Conservation (phyloP, 2,329 filamentous ascomycete species). For the Cercospora sesami region DNA sequence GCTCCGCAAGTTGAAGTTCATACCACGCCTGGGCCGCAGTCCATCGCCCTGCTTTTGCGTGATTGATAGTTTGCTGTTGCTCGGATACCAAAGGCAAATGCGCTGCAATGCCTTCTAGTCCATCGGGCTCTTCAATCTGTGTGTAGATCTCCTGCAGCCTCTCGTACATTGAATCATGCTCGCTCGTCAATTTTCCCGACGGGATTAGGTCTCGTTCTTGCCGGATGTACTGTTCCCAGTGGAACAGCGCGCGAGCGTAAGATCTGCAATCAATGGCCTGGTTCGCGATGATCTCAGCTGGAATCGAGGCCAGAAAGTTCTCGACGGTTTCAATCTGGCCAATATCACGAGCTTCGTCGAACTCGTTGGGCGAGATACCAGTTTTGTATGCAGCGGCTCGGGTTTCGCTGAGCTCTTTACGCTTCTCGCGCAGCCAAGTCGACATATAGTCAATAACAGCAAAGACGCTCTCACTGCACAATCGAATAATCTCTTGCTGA, state of each 20-base stretch:
- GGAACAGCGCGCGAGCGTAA: constrained; percentile 86
- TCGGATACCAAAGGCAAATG: constrained; percentile 84
- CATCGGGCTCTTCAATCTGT: constrained; percentile 96
- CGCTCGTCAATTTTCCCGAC: constrained; percentile 41
- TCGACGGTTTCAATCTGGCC: constrained; percentile 66
- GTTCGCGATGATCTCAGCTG: constrained; percentile 71
- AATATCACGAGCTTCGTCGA: constrained; percentile 56
- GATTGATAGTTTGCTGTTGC: constrained; percentile 88
- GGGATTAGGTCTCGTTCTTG: constrained; percentile 47
- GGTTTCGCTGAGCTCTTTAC: constrained; percentile 49
- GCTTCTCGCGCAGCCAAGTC: constrained; percentile 82
- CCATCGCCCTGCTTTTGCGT: constrained; percentile 91
- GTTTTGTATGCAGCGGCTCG: constrained; percentile 47
- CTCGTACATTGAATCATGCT: constrained; percentile 54
- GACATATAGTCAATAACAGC: constrained; percentile 87
- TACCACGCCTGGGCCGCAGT: constrained; percentile 97
- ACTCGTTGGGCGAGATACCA: constrained; percentile 46
- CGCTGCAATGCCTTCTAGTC: constrained; percentile 89
- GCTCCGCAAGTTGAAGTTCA: constrained; percentile 79
- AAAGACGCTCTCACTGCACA: constrained; percentile 92
- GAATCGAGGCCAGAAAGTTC: constrained; percentile 66
- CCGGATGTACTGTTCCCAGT: constrained; percentile 88
- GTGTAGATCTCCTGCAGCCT: constrained; percentile 91
- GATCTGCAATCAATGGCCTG: constrained; percentile 92
- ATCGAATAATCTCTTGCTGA: constrained; percentile 73